These are phyloP conservation scores for Marchantia polymorpha DNA, from an alignment of 225 moss, liverwort and hornwort species.

Conservation along the genomic window DNA sequence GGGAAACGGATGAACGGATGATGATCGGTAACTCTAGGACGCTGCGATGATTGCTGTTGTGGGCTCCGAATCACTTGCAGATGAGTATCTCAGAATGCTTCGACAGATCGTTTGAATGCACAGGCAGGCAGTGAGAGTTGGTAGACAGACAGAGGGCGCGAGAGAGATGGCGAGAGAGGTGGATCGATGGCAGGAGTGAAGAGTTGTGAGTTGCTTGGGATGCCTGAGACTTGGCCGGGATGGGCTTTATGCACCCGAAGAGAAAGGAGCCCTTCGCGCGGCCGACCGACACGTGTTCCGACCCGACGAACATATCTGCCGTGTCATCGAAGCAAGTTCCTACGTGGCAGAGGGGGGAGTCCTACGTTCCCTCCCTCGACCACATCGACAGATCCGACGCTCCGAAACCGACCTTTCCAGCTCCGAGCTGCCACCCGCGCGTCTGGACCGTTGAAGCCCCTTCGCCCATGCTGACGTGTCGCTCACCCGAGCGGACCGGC, in stretches of 20 bases:
- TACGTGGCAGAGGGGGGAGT: slow-evolving; percentile 3
- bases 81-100: slow-evolving; percentile 10
- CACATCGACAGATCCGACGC: not conserved
- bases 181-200: not conserved
- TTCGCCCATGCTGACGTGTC: not conserved
- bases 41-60: not conserved
- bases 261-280: not conserved
- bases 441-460: not conserved
- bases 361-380: not conserved
- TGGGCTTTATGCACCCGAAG: not conserved
- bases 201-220: slow-evolving; percentile 24
- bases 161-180: not conserved
- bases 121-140: not conserved
- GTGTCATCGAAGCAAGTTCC: slow-evolving; percentile 14
- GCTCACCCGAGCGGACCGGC: not conserved
- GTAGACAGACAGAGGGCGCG: not conserved
- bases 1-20: not conserved
- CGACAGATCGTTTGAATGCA: slow-evolving; percentile 11
- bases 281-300: not conserved
- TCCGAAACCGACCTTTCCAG: not conserved
- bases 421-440: not conserved
- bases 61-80: slow-evolving; percentile 5
- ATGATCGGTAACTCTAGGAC: not conserved
- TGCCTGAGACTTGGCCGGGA: not conserved
- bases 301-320: not conserved